Evolutionary conservation across 805 yeast species (phyloP).

Genomic region (Candida montana): DNA sequence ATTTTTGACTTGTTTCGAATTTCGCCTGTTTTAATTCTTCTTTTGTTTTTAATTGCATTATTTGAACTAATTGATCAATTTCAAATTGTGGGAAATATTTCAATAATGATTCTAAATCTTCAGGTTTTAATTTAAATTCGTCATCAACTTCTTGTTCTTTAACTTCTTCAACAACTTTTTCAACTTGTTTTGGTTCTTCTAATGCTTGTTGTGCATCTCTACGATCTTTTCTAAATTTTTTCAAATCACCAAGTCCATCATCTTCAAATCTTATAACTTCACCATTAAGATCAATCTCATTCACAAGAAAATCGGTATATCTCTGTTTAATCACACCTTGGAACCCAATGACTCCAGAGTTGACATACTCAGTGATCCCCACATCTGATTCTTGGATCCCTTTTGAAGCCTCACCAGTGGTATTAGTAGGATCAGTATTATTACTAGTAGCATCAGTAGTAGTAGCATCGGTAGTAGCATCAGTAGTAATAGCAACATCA

Average conservation of each 20-base stretch:
- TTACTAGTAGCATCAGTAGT: not conserved
- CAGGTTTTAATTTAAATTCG: constrained; percentile 40
- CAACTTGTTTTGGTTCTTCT: constrained; percentile 11
- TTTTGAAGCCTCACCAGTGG: no score
- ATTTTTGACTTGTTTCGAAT: constrained; percentile 50
- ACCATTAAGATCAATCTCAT: constrained; percentile 70
- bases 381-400: constrained; percentile 74
- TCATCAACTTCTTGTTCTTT: constrained; percentile 21
- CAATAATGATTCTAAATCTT: constrained; percentile 41
- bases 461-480: not conserved
- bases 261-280: constrained; percentile 71
- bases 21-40: constrained; percentile 36
- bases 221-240: constrained; percentile 36
- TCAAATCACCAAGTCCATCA: constrained; percentile 56
- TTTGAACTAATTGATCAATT: constrained; percentile 3
- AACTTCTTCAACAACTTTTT: constrained; percentile 12
- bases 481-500: not conserved
- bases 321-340: constrained; percentile 79
- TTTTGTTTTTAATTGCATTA: no score
- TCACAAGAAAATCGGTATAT: constrained; percentile 89
- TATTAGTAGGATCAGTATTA: no score
- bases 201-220: no score
- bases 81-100: constrained; percentile 57
- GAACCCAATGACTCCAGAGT: constrained; percentile 55
- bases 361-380: constrained; percentile 74